Evolutionary conservation across 768 basidiomycete genomes (phyloP), one percentile per base, ranked within the genome.

Genomic region (Lactarius psammicola): DNA sequence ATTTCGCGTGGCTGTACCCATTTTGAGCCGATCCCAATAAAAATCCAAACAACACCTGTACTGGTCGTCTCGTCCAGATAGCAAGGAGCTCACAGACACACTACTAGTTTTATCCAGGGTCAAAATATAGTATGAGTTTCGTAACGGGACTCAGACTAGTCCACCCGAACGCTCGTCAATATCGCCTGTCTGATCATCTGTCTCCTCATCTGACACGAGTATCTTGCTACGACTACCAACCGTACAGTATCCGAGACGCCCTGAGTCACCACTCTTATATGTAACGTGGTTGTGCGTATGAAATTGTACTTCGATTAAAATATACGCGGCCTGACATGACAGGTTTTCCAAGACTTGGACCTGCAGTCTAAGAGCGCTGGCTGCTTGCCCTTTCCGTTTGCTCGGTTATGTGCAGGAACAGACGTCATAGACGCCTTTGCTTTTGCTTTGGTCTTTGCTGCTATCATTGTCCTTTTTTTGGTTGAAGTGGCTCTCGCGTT

Each of bases 381-480:
- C 8, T 54, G 63, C 40, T 59, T 68, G 13, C 34, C 56, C 26
- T 28, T 36, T n/a, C 23, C 26, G 15, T 13, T 49, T 11, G n/a
- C 46, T 49, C 11, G 46, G 46, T 15, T 26, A 26, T 26, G 23
- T 11, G 11, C 46, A 26, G 26, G 36, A 9, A 28, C 34, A n/a
- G 18, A 26, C 2, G 56, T 28, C 20, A 54, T 28, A 6, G 30
- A 57, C 23, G 31, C 61, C 30, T 36, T 36, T 15, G 11, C n/a
- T 40, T 40, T 61, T 2, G 34, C 31, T 15, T 44, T 69, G 11
- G 28, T 42, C 46, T 56, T 58, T 15, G 58, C 34, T n/a, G 56
- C 20, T 20, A 42, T 31, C 11, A 10, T n/a, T 17, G 6, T 28
- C 8, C 40, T n/a, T n/a, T 54, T 9, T 17, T 17, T 20, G 2